Percentiles rank a stretch among this genome's conserved stretches.
Conservation (phyloP, 2,329 filamentous ascomycete species). For the Mariannaea elegans region DNA sequence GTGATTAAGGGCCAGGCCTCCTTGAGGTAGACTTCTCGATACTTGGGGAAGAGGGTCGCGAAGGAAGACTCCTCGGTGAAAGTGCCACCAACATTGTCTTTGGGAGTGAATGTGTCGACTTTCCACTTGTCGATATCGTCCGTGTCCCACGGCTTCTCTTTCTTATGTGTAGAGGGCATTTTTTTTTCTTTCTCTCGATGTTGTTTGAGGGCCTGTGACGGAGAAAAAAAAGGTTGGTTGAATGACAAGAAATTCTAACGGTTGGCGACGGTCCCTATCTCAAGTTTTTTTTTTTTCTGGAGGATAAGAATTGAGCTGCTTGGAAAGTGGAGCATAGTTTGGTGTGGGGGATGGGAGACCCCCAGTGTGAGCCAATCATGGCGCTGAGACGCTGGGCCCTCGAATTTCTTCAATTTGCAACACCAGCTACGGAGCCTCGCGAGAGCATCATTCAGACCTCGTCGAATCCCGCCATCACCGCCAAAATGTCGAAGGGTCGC, state of each 20-base stretch:
- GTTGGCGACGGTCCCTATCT: conserved; percentile 15
- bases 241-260: conserved; percentile 12
- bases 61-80: conserved; percentile 96
- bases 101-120: conserved; percentile 84
- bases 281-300: conserved; percentile 43
- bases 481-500: conserved; percentile 62
- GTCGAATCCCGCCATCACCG: conserved; percentile 24
- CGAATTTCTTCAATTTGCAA: conserved; percentile 41
- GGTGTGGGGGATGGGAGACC: conserved; percentile 27
- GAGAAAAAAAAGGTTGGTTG: conserved; percentile 4
- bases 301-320: conserved; percentile 14
- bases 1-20: conserved; percentile 94
- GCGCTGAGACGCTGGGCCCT: conserved; percentile 20
- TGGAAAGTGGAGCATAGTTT: conserved; percentile 28
- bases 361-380: conserved; percentile 34
- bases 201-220: background rate
- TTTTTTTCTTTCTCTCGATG: conserved; percentile 44
- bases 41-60: conserved; percentile 88
- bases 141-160: conserved; percentile 93
- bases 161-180: conserved; percentile 91
- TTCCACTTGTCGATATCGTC: conserved; percentile 99
- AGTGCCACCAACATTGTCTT: conserved; percentile 85
- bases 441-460: conserved; percentile 19
- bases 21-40: conserved; percentile 92
- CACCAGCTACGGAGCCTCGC: conserved; percentile 21